Conservation (phyloP, 495 filamentous ascomycete genomes). For the Chaetomium cochliodes region DNA sequence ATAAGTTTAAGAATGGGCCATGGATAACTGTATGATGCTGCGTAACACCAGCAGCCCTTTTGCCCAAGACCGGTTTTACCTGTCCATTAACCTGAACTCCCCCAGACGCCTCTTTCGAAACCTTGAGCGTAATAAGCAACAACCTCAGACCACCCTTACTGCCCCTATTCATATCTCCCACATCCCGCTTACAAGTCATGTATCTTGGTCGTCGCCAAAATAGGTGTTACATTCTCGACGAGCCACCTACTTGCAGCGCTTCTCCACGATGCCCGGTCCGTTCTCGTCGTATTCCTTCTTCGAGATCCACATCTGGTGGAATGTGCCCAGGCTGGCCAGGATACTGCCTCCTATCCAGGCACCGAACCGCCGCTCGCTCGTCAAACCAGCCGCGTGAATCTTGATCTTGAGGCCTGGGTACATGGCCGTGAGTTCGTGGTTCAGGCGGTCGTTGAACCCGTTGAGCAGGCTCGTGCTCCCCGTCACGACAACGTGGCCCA, state of each 20-base stretch:
- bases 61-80: background rate
- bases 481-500: conserved; percentile 90
- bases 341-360: conserved; percentile 98
- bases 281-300: conserved; percentile 81
- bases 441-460: conserved; percentile 85
- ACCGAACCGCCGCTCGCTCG: conserved; percentile 81
- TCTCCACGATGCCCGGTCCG: conserved; percentile 68
- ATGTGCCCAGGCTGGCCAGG: conserved; percentile 92
- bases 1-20: background rate
- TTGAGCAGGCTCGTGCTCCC: conserved; percentile 81
- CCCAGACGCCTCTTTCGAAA: background rate
- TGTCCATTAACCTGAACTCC: background rate
- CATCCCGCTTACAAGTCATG: too few species aligned
- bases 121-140: conserved; percentile 2
- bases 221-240: background rate
- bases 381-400: conserved; percentile 79
- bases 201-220: background rate
- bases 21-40: conserved; percentile 1
- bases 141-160: background rate
- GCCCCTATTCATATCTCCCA: background rate
- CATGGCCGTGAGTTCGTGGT: conserved; percentile 72
- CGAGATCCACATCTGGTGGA: conserved; percentile 98
- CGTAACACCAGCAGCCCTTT: background rate
- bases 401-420: conserved; percentile 81
- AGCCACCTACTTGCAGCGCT: conserved; percentile 64